These are phyloP conservation scores for Coleophoma eucalyptorum DNA, from an alignment of 2,329 filamentous ascomycete species.

Conservation along the genomic window DNA sequence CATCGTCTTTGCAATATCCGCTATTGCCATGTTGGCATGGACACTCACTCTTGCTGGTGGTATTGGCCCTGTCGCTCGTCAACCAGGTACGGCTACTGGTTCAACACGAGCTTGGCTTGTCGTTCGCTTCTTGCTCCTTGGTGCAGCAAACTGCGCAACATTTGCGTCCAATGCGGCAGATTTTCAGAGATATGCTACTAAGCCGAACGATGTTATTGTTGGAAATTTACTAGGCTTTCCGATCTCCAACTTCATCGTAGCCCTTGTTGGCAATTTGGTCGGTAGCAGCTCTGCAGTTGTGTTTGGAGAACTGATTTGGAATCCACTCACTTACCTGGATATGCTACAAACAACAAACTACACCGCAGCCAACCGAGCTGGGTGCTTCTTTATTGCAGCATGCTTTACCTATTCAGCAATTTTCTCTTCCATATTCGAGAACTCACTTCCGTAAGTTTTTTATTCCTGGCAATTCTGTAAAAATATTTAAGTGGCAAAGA, in stretches of 20 bases:
- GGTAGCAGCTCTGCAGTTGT: constrained; percentile 26
- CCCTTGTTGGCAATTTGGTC: constrained; percentile 35
- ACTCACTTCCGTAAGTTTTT: constrained; percentile 27
- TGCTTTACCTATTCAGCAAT: constrained; percentile 38
- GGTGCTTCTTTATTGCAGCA: constrained; percentile 35
- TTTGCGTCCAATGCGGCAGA: constrained; percentile 38
- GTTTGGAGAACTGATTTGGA: constrained; percentile 32
- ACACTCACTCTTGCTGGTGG: constrained; percentile 29
- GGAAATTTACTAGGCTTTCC: constrained; percentile 38
- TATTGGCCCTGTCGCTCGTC: constrained; percentile 21
- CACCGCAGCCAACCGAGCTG: constrained; percentile 30
- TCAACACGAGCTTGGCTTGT: constrained; percentile 32
- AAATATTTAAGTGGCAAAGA: no score
- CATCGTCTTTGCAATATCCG: constrained; percentile 31
- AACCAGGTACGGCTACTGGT: constrained; percentile 27
- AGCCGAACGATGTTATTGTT: constrained; percentile 34
- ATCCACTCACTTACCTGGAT: constrained; percentile 31
- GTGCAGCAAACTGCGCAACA: constrained; percentile 30
- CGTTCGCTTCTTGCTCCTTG: constrained; percentile 32
- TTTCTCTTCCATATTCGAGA: constrained; percentile 39
- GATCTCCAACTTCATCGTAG: constrained; percentile 32
- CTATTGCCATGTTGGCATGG: constrained; percentile 36
- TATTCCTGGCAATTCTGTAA: not conserved
- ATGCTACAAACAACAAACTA: constrained; percentile 30
- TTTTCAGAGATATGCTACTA: constrained; percentile 37